These are phyloP conservation scores for Aspergillus puulaauensis DNA, from an alignment of 2,329 filamentous ascomycete species.

Conservation along the genomic window DNA sequence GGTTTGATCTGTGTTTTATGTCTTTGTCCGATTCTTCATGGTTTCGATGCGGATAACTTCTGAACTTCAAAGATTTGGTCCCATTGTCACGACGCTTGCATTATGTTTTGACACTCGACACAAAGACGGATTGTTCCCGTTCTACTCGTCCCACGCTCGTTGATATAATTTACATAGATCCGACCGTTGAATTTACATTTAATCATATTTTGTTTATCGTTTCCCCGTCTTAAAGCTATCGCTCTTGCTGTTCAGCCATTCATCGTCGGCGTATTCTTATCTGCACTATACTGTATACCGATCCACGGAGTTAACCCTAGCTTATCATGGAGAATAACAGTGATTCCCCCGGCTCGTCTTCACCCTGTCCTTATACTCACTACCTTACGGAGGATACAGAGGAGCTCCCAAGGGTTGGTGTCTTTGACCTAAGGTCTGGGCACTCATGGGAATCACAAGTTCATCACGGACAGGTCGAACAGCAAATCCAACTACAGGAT, in stretches of 20 bases:
- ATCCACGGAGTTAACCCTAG: neutral
- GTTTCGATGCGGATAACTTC: neutral
- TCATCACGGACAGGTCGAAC: neutral
- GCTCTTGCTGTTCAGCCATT: neutral
- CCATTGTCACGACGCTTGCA: neutral
- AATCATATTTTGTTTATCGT: neutral
- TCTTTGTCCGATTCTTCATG: conserved; percentile 3
- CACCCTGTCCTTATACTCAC: neutral
- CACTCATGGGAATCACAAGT: neutral
- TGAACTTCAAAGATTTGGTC: neutral
- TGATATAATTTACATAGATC: neutral
- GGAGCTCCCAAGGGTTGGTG: neutral
- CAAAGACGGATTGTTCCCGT: conserved; percentile 1
- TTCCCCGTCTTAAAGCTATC: neutral
- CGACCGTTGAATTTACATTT: neutral
- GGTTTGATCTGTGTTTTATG: neutral
- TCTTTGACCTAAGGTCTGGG: neutral
- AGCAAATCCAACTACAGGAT: neutral
- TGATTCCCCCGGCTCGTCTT: neutral
- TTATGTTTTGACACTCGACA: neutral
- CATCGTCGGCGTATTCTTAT: too few relatives aligned
- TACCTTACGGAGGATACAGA: neutral
- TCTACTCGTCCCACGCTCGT: neutral
- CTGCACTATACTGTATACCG: neutral
- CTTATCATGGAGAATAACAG: neutral